phyloP scores from a whole-genome alignment of 2,329 filamentous ascomycete species.

The Orbilia brochopaga region DNA sequence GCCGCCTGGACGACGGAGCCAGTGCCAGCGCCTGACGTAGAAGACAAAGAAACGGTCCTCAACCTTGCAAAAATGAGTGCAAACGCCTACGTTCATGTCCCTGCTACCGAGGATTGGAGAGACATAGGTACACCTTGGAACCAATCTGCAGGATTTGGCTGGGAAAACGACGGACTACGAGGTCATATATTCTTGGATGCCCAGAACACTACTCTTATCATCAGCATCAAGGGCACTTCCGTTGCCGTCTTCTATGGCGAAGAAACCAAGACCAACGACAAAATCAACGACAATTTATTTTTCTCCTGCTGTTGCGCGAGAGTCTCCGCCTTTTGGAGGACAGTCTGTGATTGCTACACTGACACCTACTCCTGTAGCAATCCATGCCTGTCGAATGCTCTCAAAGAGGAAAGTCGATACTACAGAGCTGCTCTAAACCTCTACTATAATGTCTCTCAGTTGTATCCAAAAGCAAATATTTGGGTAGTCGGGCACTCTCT shows the following conservation, averaged over 20 bases:
- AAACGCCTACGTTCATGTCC: constrained; percentile 81
- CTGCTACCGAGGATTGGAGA: constrained; percentile 77
- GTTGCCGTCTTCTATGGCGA: constrained; percentile 94
- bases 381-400: constrained; percentile 78
- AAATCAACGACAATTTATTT: constrained; percentile 95
- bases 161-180: constrained; percentile 84
- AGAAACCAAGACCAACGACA: constrained; percentile 95
- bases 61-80: constrained; percentile 86
- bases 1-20: constrained; percentile 81
- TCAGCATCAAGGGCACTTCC: constrained; percentile 89
- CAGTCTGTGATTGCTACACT: constrained; percentile 91
- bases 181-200: constrained; percentile 92
- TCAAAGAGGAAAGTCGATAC: constrained; percentile 84
- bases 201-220: constrained; percentile 82
- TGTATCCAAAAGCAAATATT: constrained; percentile 78
- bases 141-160: constrained; percentile 86
- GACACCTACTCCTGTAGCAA: constrained; percentile 88
- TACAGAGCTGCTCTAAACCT: constrained; percentile 87
- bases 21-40: constrained; percentile 77
- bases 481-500: constrained; percentile 94
- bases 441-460: constrained; percentile 86
- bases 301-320: constrained; percentile 95
- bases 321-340: constrained; percentile 67
- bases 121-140: constrained; percentile 82
- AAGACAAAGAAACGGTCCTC: constrained; percentile 82